Percentiles rank a stretch among this genome's conserved stretches.
These are phyloP conservation scores for Tetrapisispora fleetii DNA, from an alignment of 805 yeast species.

Conservation along the genomic window DNA sequence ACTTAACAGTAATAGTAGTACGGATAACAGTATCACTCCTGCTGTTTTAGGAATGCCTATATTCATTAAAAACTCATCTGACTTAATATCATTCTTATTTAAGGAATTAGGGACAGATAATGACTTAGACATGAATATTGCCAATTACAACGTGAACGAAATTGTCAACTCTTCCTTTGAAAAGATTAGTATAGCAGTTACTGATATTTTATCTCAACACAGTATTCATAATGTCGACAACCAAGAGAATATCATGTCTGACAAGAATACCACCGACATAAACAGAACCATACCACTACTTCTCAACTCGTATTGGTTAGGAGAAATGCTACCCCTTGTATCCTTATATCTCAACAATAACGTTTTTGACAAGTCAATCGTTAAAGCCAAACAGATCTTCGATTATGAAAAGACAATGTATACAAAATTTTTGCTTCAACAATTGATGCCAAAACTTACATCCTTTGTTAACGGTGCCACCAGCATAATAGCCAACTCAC, in stretches of 20 bases:
- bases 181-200: slow-evolving; percentile 4
- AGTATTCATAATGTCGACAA: not conserved
- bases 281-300: slow-evolving; percentile 39
- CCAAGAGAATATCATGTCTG: not conserved
- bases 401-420: slow-evolving; percentile 33
- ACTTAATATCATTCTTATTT: slow-evolving; percentile 26
- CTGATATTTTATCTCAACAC: slow-evolving; percentile 1
- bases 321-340: slow-evolving; percentile 30
- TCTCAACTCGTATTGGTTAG: slow-evolving; percentile 44
- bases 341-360: slow-evolving; percentile 7
- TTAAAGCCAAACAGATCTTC: slow-evolving; percentile 21
- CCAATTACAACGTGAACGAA: slow-evolving; percentile 2
- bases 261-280: slow-evolving; percentile 12
- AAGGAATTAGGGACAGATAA: not conserved
- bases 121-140: not conserved
- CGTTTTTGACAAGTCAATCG: slow-evolving; percentile 14
- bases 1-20: slow-evolving; percentile 18
- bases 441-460: slow-evolving; percentile 57
- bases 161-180: slow-evolving; percentile 1
- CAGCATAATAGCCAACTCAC: slow-evolving; percentile 28
- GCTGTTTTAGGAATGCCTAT: slow-evolving; percentile 40
- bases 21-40: slow-evolving; percentile 32
- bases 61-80: slow-evolving; percentile 31
- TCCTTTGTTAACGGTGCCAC: slow-evolving; percentile 59
- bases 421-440: slow-evolving; percentile 37